Evolutionary conservation across 495 filamentous ascomycete species (phyloP).

Genomic region (Talaromyces adpressus): DNA sequence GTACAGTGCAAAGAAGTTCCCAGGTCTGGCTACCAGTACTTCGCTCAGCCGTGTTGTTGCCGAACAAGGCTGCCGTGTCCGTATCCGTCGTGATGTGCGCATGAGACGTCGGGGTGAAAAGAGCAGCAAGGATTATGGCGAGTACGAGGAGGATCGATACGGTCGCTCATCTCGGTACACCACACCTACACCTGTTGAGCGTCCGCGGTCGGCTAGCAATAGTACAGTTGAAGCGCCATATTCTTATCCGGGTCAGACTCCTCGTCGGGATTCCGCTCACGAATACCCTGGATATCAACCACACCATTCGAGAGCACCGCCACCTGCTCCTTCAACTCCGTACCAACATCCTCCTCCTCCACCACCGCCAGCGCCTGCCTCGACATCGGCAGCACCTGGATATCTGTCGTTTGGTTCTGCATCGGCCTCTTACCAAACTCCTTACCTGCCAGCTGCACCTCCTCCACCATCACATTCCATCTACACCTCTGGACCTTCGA

Average conservation of each 20-base stretch:
- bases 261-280: constrained; percentile 47
- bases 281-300: constrained; percentile 42
- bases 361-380: constrained; percentile 20
- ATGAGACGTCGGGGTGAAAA: constrained; percentile 88
- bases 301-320: constrained; percentile 21
- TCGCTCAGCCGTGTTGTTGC: constrained; percentile 82
- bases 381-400: constrained; percentile 18
- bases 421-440: constrained; percentile 33
- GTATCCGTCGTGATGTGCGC: constrained; percentile 91
- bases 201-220: constrained; percentile 71
- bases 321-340: background rate
- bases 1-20: constrained; percentile 98
- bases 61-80: constrained; percentile 94
- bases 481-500: background rate
- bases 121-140: constrained; percentile 49
- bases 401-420: constrained; percentile 39
- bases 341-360: constrained; percentile 16
- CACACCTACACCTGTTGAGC: constrained; percentile 44
- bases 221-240: constrained; percentile 48
- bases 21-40: constrained; percentile 87
- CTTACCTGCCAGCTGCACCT: constrained; percentile 41
- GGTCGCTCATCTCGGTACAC: constrained; percentile 54
- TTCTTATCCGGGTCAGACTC: constrained; percentile 23
- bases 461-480: constrained; percentile 28
- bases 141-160: constrained; percentile 59